A percentile compares a stretch with the other conserved stretches of the same genome.
These are phyloP conservation scores for Paraurostyla sp. DNA, from an alignment of 73 alveolate species.

Conservation along the genomic window DNA sequence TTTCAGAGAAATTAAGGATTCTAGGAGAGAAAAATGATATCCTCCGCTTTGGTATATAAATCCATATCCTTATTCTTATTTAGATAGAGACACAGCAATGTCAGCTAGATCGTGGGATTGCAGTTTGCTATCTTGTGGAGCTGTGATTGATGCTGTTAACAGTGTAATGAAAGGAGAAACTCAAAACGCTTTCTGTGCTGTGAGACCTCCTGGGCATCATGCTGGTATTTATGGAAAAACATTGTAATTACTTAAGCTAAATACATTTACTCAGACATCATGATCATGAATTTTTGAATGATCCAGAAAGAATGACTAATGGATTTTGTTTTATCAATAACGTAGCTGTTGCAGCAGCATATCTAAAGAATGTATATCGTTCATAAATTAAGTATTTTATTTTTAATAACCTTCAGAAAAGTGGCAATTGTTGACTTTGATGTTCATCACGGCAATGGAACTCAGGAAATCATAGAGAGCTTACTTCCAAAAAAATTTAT, in stretches of 20 bases:
- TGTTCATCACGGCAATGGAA: conserved; percentile 99
- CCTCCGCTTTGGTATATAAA: conserved; percentile 39
- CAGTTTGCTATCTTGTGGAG: conserved; percentile 91
- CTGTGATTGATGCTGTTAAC: conserved; percentile 94
- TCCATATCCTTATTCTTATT: not conserved
- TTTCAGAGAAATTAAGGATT: not conserved
- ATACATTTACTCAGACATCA: conserved; percentile 29
- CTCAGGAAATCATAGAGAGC: conserved; percentile 93
- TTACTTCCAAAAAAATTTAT: conserved; percentile 76
- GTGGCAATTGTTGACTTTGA: conserved; percentile 98
- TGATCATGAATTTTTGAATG: conserved; percentile 1
- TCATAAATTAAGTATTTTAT: conserved; percentile 27
- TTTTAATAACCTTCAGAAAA: conserved; percentile 60
- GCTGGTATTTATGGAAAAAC: conserved; percentile 90
- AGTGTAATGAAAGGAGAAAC: conserved; percentile 81
- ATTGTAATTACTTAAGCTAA: not conserved
- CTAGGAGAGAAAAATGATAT: not conserved
- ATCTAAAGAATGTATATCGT: conserved; percentile 81
- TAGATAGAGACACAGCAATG: conserved; percentile 79
- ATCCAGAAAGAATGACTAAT: conserved; percentile 64
- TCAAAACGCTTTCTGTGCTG: conserved; percentile 94
- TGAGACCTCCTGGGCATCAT: conserved; percentile 98
- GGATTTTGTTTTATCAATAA: conserved; percentile 98
- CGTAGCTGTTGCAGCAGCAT: conserved; percentile 96
- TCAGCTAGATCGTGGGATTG: conserved; percentile 72